These are phyloP conservation scores for Lepraria neglecta DNA, from an alignment of 495 filamentous ascomycete species.

Conservation along the genomic window DNA sequence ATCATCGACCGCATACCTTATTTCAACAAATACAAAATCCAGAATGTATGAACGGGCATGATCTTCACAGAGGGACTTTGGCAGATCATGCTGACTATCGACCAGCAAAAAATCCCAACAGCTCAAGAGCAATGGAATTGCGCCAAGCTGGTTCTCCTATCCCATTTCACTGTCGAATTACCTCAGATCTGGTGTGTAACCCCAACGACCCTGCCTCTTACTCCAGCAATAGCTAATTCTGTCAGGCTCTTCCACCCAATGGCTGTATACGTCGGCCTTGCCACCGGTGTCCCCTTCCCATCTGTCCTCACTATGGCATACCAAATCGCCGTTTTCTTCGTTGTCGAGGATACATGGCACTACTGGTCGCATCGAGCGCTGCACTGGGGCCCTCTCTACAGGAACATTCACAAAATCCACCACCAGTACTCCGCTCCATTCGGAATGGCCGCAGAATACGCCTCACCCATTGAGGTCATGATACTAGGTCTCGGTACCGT, in stretches of 20 bases:
- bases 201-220: not conserved
- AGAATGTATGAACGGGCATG: slow-evolving; percentile 49
- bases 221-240: slow-evolving; percentile 4
- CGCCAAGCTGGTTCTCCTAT: slow-evolving; percentile 81
- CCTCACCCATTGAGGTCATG: slow-evolving; percentile 96
- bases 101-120: slow-evolving; percentile 81
- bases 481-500: slow-evolving; percentile 91
- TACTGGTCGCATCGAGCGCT: slow-evolving; percentile 94
- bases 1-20: slow-evolving; percentile 81
- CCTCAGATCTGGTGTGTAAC: slow-evolving; percentile 81
- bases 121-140: slow-evolving; percentile 89
- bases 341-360: slow-evolving; percentile 96
- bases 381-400: slow-evolving; percentile 94
- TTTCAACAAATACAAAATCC: slow-evolving; percentile 91
- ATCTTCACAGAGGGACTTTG: not conserved
- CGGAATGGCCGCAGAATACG: slow-evolving; percentile 93
- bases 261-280: slow-evolving; percentile 85
- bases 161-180: slow-evolving; percentile 93
- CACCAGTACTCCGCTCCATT: slow-evolving; percentile 98
- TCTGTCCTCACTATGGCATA: slow-evolving; percentile 74
- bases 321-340: slow-evolving; percentile 91
- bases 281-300: slow-evolving; percentile 86
- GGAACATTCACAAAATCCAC: slow-evolving; percentile 94
- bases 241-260: slow-evolving; percentile 89
- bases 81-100: not conserved